Conservation (phyloP, 352 stramenopile species). For the Globisporangium ultimum region DNA sequence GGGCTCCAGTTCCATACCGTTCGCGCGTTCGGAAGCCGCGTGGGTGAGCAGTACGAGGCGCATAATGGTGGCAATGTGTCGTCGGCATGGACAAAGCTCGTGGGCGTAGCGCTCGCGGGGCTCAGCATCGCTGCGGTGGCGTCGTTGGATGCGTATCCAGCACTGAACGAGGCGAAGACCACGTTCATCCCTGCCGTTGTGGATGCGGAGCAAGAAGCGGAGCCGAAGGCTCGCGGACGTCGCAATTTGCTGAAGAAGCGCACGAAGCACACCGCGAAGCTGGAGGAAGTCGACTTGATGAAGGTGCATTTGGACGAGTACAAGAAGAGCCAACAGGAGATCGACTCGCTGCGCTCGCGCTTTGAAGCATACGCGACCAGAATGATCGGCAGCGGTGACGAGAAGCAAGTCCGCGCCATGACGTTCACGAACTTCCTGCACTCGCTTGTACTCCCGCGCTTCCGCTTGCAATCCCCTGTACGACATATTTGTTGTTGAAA, state of each 20-base stretch:
- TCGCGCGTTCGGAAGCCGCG: neutral
- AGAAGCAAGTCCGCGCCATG: slow-evolving; percentile 40
- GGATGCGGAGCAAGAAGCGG: slow-evolving; percentile 3
- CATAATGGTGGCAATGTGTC: neutral
- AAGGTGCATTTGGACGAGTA: slow-evolving; percentile 72
- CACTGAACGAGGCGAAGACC: slow-evolving; percentile 9
- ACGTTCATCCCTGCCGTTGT: slow-evolving; percentile 12
- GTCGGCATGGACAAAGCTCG: slow-evolving; percentile 6
- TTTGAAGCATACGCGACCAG: slow-evolving; percentile 65
- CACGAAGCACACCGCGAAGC: slow-evolving; percentile 53
- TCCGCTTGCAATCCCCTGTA: slow-evolving; percentile 56
- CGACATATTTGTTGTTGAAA: neutral
- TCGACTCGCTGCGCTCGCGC: slow-evolving; percentile 38
- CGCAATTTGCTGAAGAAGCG: slow-evolving; percentile 58
- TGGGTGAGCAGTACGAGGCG: neutral
- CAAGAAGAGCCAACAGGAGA: slow-evolving; percentile 28
- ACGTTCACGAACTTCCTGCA: slow-evolving; percentile 84
- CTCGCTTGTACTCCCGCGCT: slow-evolving; percentile 68
- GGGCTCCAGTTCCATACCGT: neutral
- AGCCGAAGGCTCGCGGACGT: slow-evolving; percentile 21
- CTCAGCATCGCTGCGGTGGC: slow-evolving; percentile 1
- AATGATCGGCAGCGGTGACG: slow-evolving; percentile 21
- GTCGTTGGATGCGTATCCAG: neutral
- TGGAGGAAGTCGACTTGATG: slow-evolving; percentile 61
- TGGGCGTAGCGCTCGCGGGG: slow-evolving; percentile 7